phyloP scores from a whole-genome alignment of 306 rosid genomes.

The Gleditsia sinensis region DNA sequence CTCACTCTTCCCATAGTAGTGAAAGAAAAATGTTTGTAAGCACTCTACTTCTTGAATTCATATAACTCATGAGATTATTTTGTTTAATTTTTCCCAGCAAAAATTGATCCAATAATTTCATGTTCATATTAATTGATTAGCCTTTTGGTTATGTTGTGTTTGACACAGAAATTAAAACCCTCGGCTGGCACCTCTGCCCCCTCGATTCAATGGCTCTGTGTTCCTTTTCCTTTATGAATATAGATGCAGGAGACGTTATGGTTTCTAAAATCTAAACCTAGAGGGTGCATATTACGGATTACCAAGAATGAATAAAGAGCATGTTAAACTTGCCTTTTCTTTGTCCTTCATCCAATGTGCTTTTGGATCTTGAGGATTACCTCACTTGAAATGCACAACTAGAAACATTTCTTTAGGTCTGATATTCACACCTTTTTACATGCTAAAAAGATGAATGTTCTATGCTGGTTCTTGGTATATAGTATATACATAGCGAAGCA shows the following conservation, averaged over 20 bases:
- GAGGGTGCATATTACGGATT: not conserved
- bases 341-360: not conserved
- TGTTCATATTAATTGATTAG: not conserved
- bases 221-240: not conserved
- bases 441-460: not conserved
- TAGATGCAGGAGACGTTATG: not conserved
- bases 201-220: not conserved
- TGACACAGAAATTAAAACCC: not conserved
- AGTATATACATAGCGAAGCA: not conserved
- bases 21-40: not conserved
- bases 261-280: not conserved
- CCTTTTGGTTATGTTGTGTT: not conserved
- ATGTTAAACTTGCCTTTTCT: not conserved
- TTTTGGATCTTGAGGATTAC: not conserved
- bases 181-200: not conserved
- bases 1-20: slow-evolving; percentile 11
- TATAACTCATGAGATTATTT: slow-evolving; percentile 22
- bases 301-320: not conserved
- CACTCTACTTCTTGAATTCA: not conserved
- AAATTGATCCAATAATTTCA: not conserved
- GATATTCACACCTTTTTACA: not conserved
- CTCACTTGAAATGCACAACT: not conserved
- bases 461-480: not conserved
- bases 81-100: slow-evolving; percentile 4
- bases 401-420: not conserved